Evolutionary conservation across 2,329 filamentous ascomycete genomes (phyloP).

Genomic region (Paracoccidioides brasiliensis): DNA sequence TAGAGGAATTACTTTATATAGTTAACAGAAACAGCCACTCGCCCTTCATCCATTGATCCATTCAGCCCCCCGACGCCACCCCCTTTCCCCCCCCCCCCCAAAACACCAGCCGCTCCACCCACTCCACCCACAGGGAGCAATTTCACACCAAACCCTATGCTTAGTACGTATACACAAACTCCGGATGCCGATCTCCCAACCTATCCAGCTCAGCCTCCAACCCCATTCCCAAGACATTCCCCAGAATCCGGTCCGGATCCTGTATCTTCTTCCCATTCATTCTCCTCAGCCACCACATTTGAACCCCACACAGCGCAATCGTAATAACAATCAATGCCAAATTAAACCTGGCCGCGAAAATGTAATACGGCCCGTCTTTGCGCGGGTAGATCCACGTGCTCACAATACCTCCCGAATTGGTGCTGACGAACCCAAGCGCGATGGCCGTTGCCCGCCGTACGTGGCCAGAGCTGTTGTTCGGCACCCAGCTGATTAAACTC

Average conservation of each 20-base stretch:
- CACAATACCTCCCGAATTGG: conserved; percentile 34
- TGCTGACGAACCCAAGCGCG: conserved; percentile 52
- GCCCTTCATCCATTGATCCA: too few relatives aligned
- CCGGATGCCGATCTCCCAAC: conserved; percentile 3
- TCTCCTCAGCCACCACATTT: not conserved
- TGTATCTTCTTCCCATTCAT: not conserved
- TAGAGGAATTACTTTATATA: too few relatives aligned
- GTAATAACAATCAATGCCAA: not conserved
- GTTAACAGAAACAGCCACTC: too few relatives aligned
- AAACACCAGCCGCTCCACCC: not conserved
- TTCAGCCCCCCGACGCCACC: too few relatives aligned
- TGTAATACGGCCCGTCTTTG: not conserved
- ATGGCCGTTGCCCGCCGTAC: conserved; percentile 58
- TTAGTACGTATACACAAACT: conserved; percentile 3
- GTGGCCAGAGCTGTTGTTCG: conserved; percentile 55
- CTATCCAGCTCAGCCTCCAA: not conserved
- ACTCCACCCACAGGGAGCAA: not conserved
- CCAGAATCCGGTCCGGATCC: not conserved
- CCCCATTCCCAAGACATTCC: not conserved
- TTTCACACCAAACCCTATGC: not conserved
- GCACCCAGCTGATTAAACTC: conserved; percentile 51
- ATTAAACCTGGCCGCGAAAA: conserved; percentile 3
- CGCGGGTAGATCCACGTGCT: conserved; percentile 3
- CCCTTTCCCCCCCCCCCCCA: not conserved
- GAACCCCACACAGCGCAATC: not conserved